phyloP scores from a whole-genome alignment of 1,284 basidiomycete genomes.

The Ustilago curta region DNA sequence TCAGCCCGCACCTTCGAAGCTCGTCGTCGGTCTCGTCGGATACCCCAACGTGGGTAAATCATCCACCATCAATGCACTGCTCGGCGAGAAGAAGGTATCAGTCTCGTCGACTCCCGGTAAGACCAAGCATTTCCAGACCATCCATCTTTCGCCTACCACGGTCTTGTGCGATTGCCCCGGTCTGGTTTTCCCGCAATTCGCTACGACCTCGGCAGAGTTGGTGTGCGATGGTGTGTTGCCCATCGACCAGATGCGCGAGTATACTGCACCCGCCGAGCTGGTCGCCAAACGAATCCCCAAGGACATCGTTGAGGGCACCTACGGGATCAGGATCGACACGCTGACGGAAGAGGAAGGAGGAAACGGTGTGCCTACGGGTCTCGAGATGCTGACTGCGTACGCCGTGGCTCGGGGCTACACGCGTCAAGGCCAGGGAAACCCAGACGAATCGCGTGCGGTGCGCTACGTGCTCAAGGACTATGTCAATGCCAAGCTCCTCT shows the following conservation, averaged over 20 bases:
- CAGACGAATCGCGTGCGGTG: conserved; percentile 93
- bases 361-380: conserved; percentile 80
- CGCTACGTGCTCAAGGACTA: conserved; percentile 97
- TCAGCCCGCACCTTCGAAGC: conserved; percentile 63
- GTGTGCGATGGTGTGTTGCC: conserved; percentile 97
- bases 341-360: conserved; percentile 84
- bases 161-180: conserved; percentile 99
- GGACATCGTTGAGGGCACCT: conserved; percentile 87
- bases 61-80: conserved; percentile 68
- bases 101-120: conserved; percentile 75
- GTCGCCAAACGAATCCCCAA: conserved; percentile 84
- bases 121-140: conserved; percentile 99
- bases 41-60: conserved; percentile 74
- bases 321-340: conserved; percentile 84
- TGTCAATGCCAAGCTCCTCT: conserved; percentile 92
- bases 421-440: conserved; percentile 93
- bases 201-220: conserved; percentile 79
- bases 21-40: conserved; percentile 78
- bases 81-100: conserved; percentile 68
- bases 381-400: conserved; percentile 87
- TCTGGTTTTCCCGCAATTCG: conserved; percentile 96
- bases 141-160: conserved; percentile 86
- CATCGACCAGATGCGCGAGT: conserved; percentile 96
- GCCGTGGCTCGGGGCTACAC: conserved; percentile 85
- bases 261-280: conserved; percentile 86